phyloP scores from a whole-genome alignment of 208 protist species.

The Angomonas deanei region DNA sequence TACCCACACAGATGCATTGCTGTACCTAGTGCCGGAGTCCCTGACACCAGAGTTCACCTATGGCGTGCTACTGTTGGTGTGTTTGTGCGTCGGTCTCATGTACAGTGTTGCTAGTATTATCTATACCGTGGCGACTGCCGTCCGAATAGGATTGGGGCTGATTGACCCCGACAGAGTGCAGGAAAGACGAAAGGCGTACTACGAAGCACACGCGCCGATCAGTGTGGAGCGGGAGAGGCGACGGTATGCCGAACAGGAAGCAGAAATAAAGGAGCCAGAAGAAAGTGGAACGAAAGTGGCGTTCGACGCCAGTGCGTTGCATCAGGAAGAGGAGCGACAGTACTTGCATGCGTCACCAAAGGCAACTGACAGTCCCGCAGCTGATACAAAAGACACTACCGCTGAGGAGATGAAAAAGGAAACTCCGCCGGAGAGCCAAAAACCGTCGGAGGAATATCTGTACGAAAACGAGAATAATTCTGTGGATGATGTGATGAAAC shows the following conservation, averaged over 20 bases:
- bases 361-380: no score
- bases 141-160: constrained; percentile 27
- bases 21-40: constrained; percentile 49
- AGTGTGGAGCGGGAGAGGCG: constrained; percentile 15
- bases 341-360: not conserved
- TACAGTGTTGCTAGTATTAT: constrained; percentile 39
- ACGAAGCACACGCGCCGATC: constrained; percentile 16
- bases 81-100: not conserved
- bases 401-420: not conserved
- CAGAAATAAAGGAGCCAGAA: not conserved
- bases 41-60: constrained; percentile 27
- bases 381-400: not conserved
- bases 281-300: not conserved
- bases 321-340: constrained; percentile 1
- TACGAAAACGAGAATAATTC: not conserved
- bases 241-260: not conserved
- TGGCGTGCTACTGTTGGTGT: constrained; percentile 5
- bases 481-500: constrained; percentile 12
- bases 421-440: not conserved
- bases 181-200: constrained; percentile 27
- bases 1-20: constrained; percentile 28
- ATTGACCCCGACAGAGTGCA: constrained; percentile 13
- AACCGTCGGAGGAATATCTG: not conserved
- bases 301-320: not conserved
- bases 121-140: constrained; percentile 12